Base-by-base conservation (phyloP, 192 early-diverging fungal genomes). In the Linnemannia elongata region DNA sequence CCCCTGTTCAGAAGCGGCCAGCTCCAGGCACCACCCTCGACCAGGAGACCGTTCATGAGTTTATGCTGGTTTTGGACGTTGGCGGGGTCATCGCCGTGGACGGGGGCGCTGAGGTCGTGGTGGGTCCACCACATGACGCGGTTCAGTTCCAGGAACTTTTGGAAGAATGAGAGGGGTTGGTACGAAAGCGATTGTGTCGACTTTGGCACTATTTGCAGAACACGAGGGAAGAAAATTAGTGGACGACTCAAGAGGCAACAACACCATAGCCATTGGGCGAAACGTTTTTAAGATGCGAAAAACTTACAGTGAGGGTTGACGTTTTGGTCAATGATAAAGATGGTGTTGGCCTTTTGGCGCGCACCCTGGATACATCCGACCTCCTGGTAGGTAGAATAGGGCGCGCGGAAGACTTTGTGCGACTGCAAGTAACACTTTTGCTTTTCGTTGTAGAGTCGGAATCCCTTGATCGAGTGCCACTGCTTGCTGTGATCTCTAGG, bases 1-100 rank as follows among this genome's bases (percentile, higher is more conserved):
- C 98, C 97, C 42, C 94, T 92, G 47, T 92, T 88, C 72, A 98
- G 91, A 75, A 97, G 91, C 15, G 96, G 95, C 98, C 98, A 99
- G 38, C 93, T 90, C 83, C 91, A 91, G 22, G 98, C 97, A 7
- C 92, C 89, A 52, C 97, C 98, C 44, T 97, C 96, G n/a, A 97
- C 96, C 78, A 96, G 94, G 24, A 91, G 81, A 30, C 60, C 60
- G 12, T 66, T 66, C 60, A 66, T 66, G 9, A 66, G 12, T 6
- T 57, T 30, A 6, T 60, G 55, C 47, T 93, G 95, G 38, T 94
- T 96, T 36, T 97, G 88, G 18, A 92, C 94, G 69, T 92, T 90
- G 33, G 38, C 45, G 4, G 57, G 85, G n/a, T 72, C 77, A 10
- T 78, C 77, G 1, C 69, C 74, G 95, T 74, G 95, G 92, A 88